Conservation (phyloP, 495 filamentous ascomycete genomes). For the Mytilinidion resinicola region DNA sequence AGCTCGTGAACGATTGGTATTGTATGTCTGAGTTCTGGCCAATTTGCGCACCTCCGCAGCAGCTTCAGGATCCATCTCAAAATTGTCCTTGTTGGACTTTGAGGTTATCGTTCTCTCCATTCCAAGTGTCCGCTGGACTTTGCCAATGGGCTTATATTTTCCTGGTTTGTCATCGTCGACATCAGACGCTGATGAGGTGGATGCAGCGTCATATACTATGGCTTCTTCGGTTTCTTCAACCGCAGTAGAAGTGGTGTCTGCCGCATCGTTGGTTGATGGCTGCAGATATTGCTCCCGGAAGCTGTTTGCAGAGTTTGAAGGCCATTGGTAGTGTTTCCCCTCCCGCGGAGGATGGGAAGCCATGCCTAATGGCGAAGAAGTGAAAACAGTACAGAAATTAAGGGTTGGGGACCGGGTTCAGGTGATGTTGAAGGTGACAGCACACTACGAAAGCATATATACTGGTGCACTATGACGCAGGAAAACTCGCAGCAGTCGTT, state of each 20-base stretch:
- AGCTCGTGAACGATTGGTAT: neutral
- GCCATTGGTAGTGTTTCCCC: neutral
- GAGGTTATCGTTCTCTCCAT: too few relatives aligned
- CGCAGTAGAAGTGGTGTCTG: neutral
- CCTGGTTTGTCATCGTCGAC: neutral
- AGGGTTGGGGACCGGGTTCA: neutral
- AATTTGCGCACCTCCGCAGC: neutral
- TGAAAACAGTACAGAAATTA: neutral
- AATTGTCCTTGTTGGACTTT: neutral
- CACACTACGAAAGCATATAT: neutral
- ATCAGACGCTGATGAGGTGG: neutral
- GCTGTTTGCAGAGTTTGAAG: neutral
- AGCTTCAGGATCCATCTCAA: neutral
- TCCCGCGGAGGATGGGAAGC: neutral
- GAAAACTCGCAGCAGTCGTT: too few relatives aligned
- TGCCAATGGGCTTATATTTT: neutral
- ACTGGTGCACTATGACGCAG: too few relatives aligned
- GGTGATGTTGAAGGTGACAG: neutral
- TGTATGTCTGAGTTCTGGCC: neutral
- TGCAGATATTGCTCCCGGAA: neutral
- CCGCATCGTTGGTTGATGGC: neutral
- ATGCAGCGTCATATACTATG: neutral
- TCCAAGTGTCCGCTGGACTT: neutral
- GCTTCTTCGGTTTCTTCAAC: neutral
- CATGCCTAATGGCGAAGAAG: neutral